phyloP scores from a whole-genome alignment of 768 basidiomycete genomes.

The Mycena maculata region DNA sequence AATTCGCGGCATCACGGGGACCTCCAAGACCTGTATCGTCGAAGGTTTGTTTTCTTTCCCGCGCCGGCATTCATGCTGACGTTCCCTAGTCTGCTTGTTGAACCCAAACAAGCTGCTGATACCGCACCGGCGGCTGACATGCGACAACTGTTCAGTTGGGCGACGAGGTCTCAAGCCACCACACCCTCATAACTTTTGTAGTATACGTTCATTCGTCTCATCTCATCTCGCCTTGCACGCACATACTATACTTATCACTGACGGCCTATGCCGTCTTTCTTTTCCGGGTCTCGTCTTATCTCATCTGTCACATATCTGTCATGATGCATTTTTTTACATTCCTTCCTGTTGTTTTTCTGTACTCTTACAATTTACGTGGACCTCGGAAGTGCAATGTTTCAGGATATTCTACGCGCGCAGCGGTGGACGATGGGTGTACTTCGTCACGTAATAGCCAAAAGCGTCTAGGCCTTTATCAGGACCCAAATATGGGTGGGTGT shows the following conservation, averaged over 20 bases:
- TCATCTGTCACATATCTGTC: slow-evolving; percentile 35
- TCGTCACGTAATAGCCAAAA: slow-evolving; percentile 64
- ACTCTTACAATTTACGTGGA: slow-evolving; percentile 40
- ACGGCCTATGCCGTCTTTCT: slow-evolving; percentile 14
- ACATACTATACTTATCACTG: slow-evolving; percentile 23
- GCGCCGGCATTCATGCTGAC: slow-evolving; percentile 12
- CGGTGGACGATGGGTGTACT: slow-evolving; percentile 39
- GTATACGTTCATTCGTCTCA: slow-evolving; percentile 41
- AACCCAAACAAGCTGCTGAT: slow-evolving; percentile 85
- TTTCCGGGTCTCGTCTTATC: slow-evolving; percentile 25
- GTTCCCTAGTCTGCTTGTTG: slow-evolving; percentile 74
- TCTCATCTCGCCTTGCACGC: slow-evolving; percentile 32
- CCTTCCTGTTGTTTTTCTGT: slow-evolving; percentile 44
- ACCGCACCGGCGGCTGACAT: slow-evolving; percentile 71
- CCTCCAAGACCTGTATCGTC: slow-evolving; percentile 85
- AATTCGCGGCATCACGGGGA: slow-evolving; percentile 83
- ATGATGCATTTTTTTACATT: slow-evolving; percentile 40
- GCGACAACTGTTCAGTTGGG: slow-evolving; percentile 85
- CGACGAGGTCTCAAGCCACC: slow-evolving; percentile 65
- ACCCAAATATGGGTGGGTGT: slow-evolving; percentile 63
- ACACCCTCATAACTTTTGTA: slow-evolving; percentile 39
- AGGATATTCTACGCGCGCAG: slow-evolving; percentile 14
- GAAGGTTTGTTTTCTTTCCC: slow-evolving; percentile 66
- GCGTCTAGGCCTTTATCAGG: slow-evolving; percentile 43
- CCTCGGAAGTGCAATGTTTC: slow-evolving; percentile 28